Conservation (phyloP, 1,284 basidiomycete species). For the Phylloporus sp. region DNA sequence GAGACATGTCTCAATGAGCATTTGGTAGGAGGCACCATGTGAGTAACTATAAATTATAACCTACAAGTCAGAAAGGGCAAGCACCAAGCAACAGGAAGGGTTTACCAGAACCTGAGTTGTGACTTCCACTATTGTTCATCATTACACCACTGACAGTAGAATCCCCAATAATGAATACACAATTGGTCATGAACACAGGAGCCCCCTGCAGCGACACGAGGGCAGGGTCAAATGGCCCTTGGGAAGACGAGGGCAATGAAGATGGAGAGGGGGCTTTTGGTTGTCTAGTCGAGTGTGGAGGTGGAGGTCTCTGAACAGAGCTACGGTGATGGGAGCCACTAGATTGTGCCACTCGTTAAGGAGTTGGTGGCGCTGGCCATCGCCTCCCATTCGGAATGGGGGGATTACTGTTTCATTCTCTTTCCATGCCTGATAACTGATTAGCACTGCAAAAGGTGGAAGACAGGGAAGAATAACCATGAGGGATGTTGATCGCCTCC, state of each 20-base stretch:
- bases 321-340: no score
- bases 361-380: slow-evolving; percentile 6
- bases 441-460: not conserved
- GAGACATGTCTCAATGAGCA: no score
- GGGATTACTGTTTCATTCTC: not conserved
- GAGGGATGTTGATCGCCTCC: slow-evolving; percentile 9
- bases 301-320: no score
- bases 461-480: slow-evolving; percentile 5
- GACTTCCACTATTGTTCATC: slow-evolving; percentile 18
- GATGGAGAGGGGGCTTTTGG: no score
- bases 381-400: slow-evolving; percentile 7
- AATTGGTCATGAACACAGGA: slow-evolving; percentile 14
- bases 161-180: slow-evolving; percentile 3
- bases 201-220: not conserved
- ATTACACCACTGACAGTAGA: slow-evolving; percentile 21
- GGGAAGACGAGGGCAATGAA: not conserved
- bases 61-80: not conserved
- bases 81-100: not conserved
- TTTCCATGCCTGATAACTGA: slow-evolving; percentile 4
- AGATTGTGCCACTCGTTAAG: not conserved
- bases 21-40: no score
- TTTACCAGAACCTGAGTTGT: slow-evolving; percentile 24
- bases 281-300: no score
- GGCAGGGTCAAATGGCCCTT: not conserved
- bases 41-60: not conserved